Conservation (phyloP, 2,329 filamentous ascomycete species). For the Tolypocladium guangdongense region DNA sequence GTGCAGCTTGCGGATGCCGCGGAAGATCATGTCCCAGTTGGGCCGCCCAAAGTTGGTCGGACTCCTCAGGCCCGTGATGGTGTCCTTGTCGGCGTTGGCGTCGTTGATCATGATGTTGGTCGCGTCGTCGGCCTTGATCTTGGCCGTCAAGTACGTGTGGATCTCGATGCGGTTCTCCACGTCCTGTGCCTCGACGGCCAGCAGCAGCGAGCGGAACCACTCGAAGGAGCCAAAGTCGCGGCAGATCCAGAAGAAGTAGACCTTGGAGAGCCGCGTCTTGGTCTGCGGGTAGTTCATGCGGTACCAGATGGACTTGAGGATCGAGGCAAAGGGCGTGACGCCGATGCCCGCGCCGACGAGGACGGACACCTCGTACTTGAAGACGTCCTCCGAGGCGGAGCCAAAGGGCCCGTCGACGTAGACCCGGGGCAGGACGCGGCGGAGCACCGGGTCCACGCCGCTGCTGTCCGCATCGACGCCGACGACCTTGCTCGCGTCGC, state of each 20-base stretch:
- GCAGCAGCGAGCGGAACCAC: slow-evolving; percentile 76
- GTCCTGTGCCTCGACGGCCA: slow-evolving; percentile 81
- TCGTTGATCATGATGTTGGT: slow-evolving; percentile 93
- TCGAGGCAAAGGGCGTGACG: slow-evolving; percentile 78
- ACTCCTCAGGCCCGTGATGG: slow-evolving; percentile 71
- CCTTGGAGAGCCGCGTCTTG: slow-evolving; percentile 69
- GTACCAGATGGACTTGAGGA: slow-evolving; percentile 89
- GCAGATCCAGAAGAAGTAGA: slow-evolving; percentile 92
- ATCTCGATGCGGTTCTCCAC: slow-evolving; percentile 78
- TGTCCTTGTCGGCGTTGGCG: slow-evolving; percentile 71
- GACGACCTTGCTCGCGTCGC: slow-evolving; percentile 53
- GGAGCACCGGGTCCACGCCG: slow-evolving; percentile 56
- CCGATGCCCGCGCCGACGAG: slow-evolving; percentile 77
- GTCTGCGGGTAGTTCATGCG: slow-evolving; percentile 79
- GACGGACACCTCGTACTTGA: slow-evolving; percentile 74
- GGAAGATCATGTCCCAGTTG: slow-evolving; percentile 87
- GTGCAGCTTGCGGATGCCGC: slow-evolving; percentile 70
- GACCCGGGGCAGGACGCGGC: slow-evolving; percentile 64
- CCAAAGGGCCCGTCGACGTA: slow-evolving; percentile 82
- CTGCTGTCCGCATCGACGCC: slow-evolving; percentile 51
- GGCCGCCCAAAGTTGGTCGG: slow-evolving; percentile 79
- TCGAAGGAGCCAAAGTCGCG: slow-evolving; percentile 80
- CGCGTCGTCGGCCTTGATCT: slow-evolving; percentile 75
- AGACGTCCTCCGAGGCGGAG: slow-evolving; percentile 77
- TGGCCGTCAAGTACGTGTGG: slow-evolving; percentile 78